phyloP scores from a whole-genome alignment of 2,329 filamentous ascomycete species.

The Fusarium devonianum region DNA sequence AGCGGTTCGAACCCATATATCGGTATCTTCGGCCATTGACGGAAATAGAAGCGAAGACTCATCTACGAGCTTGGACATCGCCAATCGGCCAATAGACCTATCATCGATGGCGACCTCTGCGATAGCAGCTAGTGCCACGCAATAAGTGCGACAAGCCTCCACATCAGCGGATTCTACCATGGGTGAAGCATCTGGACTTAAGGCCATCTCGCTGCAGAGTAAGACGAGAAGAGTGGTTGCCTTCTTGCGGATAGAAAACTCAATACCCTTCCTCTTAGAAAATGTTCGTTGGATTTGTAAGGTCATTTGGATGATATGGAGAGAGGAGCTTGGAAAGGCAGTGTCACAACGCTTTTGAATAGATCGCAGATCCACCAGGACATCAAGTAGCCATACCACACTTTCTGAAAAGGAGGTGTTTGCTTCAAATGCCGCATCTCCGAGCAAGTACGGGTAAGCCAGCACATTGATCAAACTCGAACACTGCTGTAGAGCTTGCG shows the following conservation, averaged over 20 bases:
- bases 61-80: conserved; percentile 53
- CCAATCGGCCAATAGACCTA: conserved; percentile 49
- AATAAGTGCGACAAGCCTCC: conserved; percentile 47
- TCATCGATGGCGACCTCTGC: conserved; percentile 46
- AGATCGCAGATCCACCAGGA: conserved; percentile 52
- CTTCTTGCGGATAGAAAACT: conserved; percentile 45
- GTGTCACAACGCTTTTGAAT: conserved; percentile 50
- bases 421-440: conserved; percentile 44
- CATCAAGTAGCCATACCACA: conserved; percentile 59
- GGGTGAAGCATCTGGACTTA: conserved; percentile 44
- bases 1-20: conserved; percentile 51
- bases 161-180: conserved; percentile 38
- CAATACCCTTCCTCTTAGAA: conserved; percentile 18
- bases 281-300: conserved; percentile 46
- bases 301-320: conserved; percentile 48
- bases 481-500: conserved; percentile 57
- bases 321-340: conserved; percentile 42
- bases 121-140: conserved; percentile 50
- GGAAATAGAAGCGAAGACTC: conserved; percentile 49
- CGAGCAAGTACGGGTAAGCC: conserved; percentile 49
- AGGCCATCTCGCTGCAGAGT: conserved; percentile 53
- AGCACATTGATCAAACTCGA: conserved; percentile 54
- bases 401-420: conserved; percentile 50
- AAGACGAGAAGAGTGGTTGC: conserved; percentile 50
- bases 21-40: conserved; percentile 45